These are phyloP conservation scores for Fusarium odoratissimum DNA, from an alignment of 2,329 filamentous ascomycete species.

Conservation along the genomic window DNA sequence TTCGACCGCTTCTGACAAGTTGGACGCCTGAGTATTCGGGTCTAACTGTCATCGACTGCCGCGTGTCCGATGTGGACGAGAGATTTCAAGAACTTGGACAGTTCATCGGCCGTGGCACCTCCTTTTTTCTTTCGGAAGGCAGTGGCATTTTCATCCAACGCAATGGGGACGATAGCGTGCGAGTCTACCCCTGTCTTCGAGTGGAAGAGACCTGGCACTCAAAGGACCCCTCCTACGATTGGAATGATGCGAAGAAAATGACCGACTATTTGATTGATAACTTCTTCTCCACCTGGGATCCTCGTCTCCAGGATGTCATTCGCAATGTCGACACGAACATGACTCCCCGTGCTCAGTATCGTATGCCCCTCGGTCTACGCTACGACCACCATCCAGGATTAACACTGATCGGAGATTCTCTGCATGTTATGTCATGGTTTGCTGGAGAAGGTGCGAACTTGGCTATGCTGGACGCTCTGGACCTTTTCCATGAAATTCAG, in stretches of 20 bases:
- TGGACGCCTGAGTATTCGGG: not conserved
- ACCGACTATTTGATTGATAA: not conserved
- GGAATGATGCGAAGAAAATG: not conserved
- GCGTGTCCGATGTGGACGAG: not conserved
- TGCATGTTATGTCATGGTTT: not conserved
- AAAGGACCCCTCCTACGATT: not conserved
- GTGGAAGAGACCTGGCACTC: not conserved
- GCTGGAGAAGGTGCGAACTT: not conserved
- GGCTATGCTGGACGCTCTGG: not conserved
- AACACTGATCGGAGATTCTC: not conserved
- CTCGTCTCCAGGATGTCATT: not conserved
- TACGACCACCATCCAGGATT: accelerated
- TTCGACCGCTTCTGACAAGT: not conserved
- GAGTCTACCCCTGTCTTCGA: not conserved
- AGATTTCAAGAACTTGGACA: not conserved
- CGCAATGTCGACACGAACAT: not conserved
- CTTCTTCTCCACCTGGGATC: not conserved
- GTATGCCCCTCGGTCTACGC: not conserved
- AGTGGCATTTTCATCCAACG: not conserved
- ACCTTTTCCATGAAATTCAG: not conserved
- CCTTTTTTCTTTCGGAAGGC: not conserved
- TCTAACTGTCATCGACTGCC: not conserved
- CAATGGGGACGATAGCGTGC: not conserved
- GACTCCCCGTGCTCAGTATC: not conserved
- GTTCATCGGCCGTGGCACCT: not conserved